Base-by-base conservation (phyloP, 345 rosid genomes). In the Gossypium turneri region DNA sequence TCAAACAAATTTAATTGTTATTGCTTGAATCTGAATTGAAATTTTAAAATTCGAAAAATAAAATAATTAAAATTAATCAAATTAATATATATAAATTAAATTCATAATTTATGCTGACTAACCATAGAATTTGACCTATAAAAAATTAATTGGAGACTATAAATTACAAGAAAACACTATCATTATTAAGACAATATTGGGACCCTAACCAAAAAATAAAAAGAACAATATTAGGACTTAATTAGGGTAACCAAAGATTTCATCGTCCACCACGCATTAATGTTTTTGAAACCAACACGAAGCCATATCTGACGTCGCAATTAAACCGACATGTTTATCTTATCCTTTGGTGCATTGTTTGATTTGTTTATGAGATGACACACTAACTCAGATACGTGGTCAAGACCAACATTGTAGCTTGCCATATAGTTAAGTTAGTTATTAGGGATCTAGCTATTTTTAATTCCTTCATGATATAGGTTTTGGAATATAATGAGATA, bases 251-350 rank as follows among this genome's bases (percentile, higher is more conserved):
- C 62, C 20, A 27, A 63, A 47, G 24, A 64, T 70, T 64, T 48
- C 73, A 73, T 63, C 67, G 72, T 56, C 41, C 24, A 45, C 73
- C 76, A 72, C 67, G 60, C 24, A 55, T 55, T 56, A 12, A 20
- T 70, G 2, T 2, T 2, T 56, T 53, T 4, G 3, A 24, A 25
- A n/a, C 12, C 16, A 13, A 17, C 43, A 2, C 3, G n/a, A 43
- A 45, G 27, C 59, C 79, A 74, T 64, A 2, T 71, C 45, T 53
- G 72, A 77, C 63, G 50, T 52, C 48, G 62, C 43, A 66, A 77
- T n/a, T 25, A 50, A 3, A 7, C 12, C 41, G 58, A 53, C 75
- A 22, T 62, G 24, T 12, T 71, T 71, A 44, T 77, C 72, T 12
- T 63, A 20, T 77, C 71, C 71, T 53, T 16, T 52, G 47, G 45